Base-by-base conservation (phyloP, 306 rosid genomes). In the Cicer judaicum region DNA sequence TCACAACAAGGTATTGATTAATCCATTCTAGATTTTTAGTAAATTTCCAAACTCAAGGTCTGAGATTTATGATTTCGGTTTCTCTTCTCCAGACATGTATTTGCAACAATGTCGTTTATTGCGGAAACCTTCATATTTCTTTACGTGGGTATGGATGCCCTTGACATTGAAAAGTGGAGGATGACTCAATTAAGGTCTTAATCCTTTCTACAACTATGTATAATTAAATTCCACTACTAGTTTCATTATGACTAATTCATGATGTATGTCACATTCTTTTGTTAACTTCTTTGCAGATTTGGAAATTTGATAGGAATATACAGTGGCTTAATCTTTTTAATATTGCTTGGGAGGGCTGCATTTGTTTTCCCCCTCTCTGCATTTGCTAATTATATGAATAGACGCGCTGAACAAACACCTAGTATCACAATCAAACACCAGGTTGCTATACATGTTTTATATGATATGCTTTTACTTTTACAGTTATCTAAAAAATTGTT, bases 111-210 rank as follows among this genome's bases (percentile, higher is more conserved):
- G 90, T 91, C 98, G 3, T 94, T 91, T 60, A 87, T 94, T 55
- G 93, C 94, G 7, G 97, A 91, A 78, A 89, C 96, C 10, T 92
- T 92, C 89, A 91, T 93, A 76, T 91, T 93, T 85, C 94, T 91
- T 14, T 89, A 87, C 42, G 97, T 93, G 78, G 98, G 98, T 59
- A 91, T 90, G 94, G 98, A 93, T 82, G 97, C 98, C 72, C 85
- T 93, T 60, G 98, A 93, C 86, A 83, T 89, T 6, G 93, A 72
- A 82, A 94, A 88, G 89, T 94, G 97, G 98, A 87, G 71, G 81
- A 85, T 90, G 81, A 89, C 87, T 16, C 64, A 86, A 44, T 83
- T 94, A 80, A 87, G 92, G 98, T 93, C 64, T 77, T 70, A 68
- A 8, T 84, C 68, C 64, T 75, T 36, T 50, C 63, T 34, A 13